These are phyloP conservation scores for Phytophthora europaea DNA, from an alignment of 352 stramenopile genomes.

Conservation along the genomic window DNA sequence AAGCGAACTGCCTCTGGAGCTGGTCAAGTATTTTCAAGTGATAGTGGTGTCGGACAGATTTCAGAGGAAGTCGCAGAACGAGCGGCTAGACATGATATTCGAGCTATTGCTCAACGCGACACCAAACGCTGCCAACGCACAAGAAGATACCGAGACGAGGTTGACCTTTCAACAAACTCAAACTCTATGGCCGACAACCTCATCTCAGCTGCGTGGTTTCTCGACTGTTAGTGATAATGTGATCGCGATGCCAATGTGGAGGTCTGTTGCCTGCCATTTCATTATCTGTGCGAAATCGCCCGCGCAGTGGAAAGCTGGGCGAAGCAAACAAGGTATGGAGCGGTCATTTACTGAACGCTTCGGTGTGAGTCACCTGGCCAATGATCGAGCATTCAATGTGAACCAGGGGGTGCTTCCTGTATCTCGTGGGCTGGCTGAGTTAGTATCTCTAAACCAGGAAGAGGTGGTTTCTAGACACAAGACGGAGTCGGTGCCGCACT, in stretches of 20 bases:
- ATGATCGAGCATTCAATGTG: conserved; percentile 57
- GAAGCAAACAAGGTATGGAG: conserved; percentile 28
- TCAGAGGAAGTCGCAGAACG: conserved; percentile 47
- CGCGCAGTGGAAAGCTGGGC: conserved; percentile 48
- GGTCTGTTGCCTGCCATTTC: conserved; percentile 50
- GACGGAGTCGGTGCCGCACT: conserved; percentile 66
- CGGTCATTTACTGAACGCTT: conserved; percentile 64
- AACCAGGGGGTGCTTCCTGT: conserved; percentile 44
- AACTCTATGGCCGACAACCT: conserved; percentile 3
- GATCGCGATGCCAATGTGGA: conserved; percentile 52
- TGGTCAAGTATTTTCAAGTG: conserved; percentile 59
- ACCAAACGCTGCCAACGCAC: conserved; percentile 8
- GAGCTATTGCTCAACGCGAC: conserved; percentile 29
- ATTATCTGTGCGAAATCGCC: conserved; percentile 56
- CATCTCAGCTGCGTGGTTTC: conserved; percentile 45
- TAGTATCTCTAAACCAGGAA: conserved; percentile 58
- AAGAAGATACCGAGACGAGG: conserved; percentile 7
- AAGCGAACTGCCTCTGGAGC: conserved; percentile 40
- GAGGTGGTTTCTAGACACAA: conserved; percentile 31
- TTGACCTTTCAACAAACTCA: conserved; percentile 9
- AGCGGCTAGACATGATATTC: conserved; percentile 65
- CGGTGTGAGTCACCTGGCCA: conserved; percentile 59
- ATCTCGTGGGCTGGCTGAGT: conserved; percentile 45
- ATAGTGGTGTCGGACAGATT: conserved; percentile 65
- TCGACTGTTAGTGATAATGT: conserved; percentile 48